A percentile compares a stretch with the other conserved stretches of the same genome.
Evolutionary conservation across 805 yeast species (phyloP).

Genomic region (Candida krabiensis): DNA sequence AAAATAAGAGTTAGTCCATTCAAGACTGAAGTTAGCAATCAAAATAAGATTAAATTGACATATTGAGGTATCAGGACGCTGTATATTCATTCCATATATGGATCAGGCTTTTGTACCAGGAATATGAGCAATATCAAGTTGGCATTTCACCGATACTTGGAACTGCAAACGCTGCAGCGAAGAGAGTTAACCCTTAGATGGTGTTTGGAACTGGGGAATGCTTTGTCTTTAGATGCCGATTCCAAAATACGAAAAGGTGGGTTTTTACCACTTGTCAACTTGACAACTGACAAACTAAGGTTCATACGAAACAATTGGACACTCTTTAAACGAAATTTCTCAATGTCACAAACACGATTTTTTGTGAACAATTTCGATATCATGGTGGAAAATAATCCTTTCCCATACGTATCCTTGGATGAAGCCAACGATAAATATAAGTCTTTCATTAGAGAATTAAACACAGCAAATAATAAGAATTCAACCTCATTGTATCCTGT

Average conservation of each 20-base stretch:
- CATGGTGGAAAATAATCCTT: conserved; percentile 10
- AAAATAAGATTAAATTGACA: too few species aligned
- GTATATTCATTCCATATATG: too few species aligned
- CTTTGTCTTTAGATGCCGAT: conserved; percentile 2
- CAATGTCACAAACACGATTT: conserved; percentile 22
- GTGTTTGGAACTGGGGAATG: conserved; percentile 21
- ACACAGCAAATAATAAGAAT: background rate
- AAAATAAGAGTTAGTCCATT: too few species aligned
- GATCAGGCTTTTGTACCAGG: too few species aligned
- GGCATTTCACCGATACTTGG: conserved; percentile 28
- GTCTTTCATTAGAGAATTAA: background rate
- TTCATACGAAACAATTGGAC: conserved; percentile 9
- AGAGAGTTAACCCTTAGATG: conserved; percentile 29
- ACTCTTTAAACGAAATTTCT: conserved; percentile 20
- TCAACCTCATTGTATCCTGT: background rate
- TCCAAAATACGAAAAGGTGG: conserved; percentile 10
- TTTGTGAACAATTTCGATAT: conserved; percentile 27
- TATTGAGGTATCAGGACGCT: too few species aligned
- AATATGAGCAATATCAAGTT: conserved; percentile 27
- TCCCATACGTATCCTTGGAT: background rate
- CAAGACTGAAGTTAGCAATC: too few species aligned
- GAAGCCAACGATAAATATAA: conserved; percentile 7
- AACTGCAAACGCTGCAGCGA: conserved; percentile 22
- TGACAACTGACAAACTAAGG: conserved; percentile 7
- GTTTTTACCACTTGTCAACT: conserved; percentile 11